Base-by-base conservation (phyloP, 495 filamentous ascomycete species). In the Neurospora sp. region DNA sequence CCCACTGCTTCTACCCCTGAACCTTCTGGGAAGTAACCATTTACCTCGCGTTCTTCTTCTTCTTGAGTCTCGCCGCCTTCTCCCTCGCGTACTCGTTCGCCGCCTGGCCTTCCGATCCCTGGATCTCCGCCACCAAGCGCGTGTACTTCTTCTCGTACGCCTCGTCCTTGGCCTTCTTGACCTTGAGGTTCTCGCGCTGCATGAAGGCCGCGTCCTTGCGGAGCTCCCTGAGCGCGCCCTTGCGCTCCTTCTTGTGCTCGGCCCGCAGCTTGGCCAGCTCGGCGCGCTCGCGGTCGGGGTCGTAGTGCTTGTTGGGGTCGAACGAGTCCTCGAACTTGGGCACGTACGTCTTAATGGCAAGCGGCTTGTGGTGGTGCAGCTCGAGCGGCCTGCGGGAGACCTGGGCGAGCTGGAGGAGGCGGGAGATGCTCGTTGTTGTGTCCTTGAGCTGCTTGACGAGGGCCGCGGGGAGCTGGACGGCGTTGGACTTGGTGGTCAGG, bases 241-340 rank as follows among this genome's bases (percentile, higher is more conserved):
- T 99, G 81, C 87, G 87, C 86, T 99, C 96, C 77, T 91, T 89
- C 88, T 97, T 97, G 88, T 93, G 90, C 84, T 99, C 95, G 68
- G 90, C 89, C 82, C 88, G 89, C 77, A 99, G 86, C 77, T 93
- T 94, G 75, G 88, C 89, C 68, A 89, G 75, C 74, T 96, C 93
- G n/a, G 90, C 88, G 37, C 96, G 92, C 78, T 96, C 94, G 70
- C 89, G 88, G 80, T 98, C 90, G 1, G 93, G 93, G 77, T 99
- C 96, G 87, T 98, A 97, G 86, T 97, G 95, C 82, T 92, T 94
- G 85, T 93, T 88, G 14, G 94, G 96, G 80, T 94, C 94, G 89
- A 94, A 99, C 75, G 88, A 84, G 80, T 97, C 94, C 84, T 99
- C 96, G 85, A 98, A 99, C 83, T 97, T 98, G 76, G 96, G 96